A percentile compares a stretch with the other conserved stretches of the same genome.
These are phyloP conservation scores for Tinospora cordifolia DNA, from an alignment of 164 flowering plant genomes.

Conservation along the genomic window DNA sequence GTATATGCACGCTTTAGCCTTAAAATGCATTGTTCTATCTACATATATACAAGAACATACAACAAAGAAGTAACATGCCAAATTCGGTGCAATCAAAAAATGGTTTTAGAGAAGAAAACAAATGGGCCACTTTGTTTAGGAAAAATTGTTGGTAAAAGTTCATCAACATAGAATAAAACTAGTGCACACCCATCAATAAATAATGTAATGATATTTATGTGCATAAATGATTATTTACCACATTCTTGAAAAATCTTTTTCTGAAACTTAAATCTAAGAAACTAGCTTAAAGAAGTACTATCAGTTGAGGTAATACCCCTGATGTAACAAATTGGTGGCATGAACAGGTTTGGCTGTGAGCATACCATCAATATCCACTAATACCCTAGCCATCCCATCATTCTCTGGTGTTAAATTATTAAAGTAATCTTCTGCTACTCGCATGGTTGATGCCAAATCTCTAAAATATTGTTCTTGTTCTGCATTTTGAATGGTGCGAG, in stretches of 20 bases:
- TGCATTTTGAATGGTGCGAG: slow-evolving; percentile 27
- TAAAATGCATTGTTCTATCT: background rate
- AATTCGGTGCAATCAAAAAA: background rate
- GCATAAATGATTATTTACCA: too few species aligned
- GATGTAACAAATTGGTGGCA: slow-evolving; percentile 6
- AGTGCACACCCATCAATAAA: background rate
- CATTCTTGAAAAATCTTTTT: background rate
- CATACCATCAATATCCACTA: slow-evolving; percentile 56
- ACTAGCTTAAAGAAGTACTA: too few species aligned
- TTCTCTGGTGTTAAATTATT: slow-evolving; percentile 21
- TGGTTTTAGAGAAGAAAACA: background rate
- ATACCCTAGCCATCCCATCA: slow-evolving; percentile 42
- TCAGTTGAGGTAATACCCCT: slow-evolving; percentile 19
- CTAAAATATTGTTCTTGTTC: slow-evolving; percentile 37
- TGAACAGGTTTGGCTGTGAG: slow-evolving; percentile 19
- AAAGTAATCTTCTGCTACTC: slow-evolving; percentile 33
- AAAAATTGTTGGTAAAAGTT: background rate
- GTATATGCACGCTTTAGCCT: background rate
- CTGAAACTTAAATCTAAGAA: background rate
- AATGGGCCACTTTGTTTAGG: background rate
- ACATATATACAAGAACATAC: background rate
- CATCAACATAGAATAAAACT: background rate
- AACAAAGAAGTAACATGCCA: background rate
- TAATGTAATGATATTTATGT: background rate
- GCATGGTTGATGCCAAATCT: slow-evolving; percentile 32